These are phyloP conservation scores for Fomitopsis palustris DNA, from an alignment of 1,284 basidiomycete species.

Conservation along the genomic window DNA sequence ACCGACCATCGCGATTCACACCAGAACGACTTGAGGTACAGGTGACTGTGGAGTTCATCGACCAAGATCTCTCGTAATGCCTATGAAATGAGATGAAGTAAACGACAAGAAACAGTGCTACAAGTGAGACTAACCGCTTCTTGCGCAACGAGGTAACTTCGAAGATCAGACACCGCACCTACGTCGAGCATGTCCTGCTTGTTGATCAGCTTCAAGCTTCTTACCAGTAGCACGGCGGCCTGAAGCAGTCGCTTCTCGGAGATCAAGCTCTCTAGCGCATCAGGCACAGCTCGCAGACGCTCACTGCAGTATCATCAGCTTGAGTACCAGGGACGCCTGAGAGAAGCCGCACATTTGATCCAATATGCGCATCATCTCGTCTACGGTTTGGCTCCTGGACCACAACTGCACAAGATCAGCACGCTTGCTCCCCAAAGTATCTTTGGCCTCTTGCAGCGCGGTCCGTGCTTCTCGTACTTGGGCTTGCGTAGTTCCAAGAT, in stretches of 20 bases:
- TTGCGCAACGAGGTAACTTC: slow-evolving; percentile 84
- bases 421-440: slow-evolving; percentile 72
- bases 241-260: slow-evolving; percentile 93
- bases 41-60: slow-evolving; percentile 94
- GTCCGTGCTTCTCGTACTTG: slow-evolving; percentile 73
- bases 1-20: slow-evolving; percentile 90
- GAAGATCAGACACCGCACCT: slow-evolving; percentile 87
- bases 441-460: slow-evolving; percentile 76
- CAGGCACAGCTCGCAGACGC: slow-evolving; percentile 87
- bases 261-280: slow-evolving; percentile 90
- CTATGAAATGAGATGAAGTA: slow-evolving; percentile 35
- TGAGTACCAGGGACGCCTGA: slow-evolving; percentile 6
- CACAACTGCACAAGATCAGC: slow-evolving; percentile 86
- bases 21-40: slow-evolving; percentile 98
- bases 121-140: slow-evolving; percentile 65
- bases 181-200: slow-evolving; percentile 93
- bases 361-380: slow-evolving; percentile 87
- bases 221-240: slow-evolving; percentile 85
- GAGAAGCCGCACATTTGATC: slow-evolving; percentile 79
- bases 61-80: slow-evolving; percentile 89
- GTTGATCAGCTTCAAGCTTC: slow-evolving; percentile 88
- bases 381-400: slow-evolving; percentile 77
- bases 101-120: background rate
- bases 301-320: slow-evolving; percentile 53
- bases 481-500: slow-evolving; percentile 67